These are phyloP conservation scores for Monilinia fructigena DNA, from an alignment of 2,329 filamentous ascomycete genomes.

Conservation along the genomic window DNA sequence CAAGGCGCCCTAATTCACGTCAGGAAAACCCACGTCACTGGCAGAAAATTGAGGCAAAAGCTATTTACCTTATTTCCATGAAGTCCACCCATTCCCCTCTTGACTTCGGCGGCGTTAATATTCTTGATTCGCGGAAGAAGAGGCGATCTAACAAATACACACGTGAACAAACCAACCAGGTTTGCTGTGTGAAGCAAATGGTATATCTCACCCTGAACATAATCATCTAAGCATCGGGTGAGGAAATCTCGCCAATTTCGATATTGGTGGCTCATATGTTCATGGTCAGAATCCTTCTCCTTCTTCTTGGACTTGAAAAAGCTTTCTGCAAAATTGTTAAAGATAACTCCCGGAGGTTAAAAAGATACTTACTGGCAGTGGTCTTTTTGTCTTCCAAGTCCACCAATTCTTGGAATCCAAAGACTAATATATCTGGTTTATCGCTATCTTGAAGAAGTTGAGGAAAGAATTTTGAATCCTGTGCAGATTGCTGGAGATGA, in stretches of 20 bases:
- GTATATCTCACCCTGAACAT: conserved; percentile 78
- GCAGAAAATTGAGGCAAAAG: background rate
- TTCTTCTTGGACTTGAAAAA: conserved; percentile 91
- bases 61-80: conserved; percentile 80
- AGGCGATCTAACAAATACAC: conserved; percentile 85
- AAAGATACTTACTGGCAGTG: conserved; percentile 69
- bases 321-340: conserved; percentile 56
- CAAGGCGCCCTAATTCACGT: conserved; percentile 64
- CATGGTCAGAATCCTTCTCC: conserved; percentile 69
- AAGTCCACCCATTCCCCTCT: conserved; percentile 91
- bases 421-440: conserved; percentile 85
- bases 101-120: conserved; percentile 78
- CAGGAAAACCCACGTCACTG: conserved; percentile 19
- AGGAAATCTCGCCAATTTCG: conserved; percentile 94
- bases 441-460: conserved; percentile 74
- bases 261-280: conserved; percentile 96
- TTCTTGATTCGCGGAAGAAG: conserved; percentile 75
- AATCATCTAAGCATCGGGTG: conserved; percentile 76
- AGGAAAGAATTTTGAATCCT: conserved; percentile 75
- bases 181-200: conserved; percentile 84
- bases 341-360: background rate
- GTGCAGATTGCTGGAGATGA: conserved; percentile 67
- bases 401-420: conserved; percentile 98
- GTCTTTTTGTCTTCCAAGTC: conserved; percentile 97
- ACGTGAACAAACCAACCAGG: conserved; percentile 92